Base-by-base conservation (phyloP, 2,329 filamentous ascomycete species). In the Niveomyces coronatus region DNA sequence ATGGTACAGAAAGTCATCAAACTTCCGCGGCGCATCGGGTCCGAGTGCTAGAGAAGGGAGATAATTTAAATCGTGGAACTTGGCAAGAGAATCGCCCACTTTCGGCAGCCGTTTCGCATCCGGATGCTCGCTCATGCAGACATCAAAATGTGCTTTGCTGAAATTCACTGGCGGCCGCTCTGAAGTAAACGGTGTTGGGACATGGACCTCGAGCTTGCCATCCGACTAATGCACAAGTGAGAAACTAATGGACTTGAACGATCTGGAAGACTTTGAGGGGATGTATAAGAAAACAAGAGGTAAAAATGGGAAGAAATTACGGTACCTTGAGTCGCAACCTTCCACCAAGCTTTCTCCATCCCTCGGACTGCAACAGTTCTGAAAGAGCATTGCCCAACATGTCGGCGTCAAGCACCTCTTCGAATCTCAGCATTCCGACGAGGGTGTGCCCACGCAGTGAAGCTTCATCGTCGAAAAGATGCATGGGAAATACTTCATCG, bases 401-500 rank as follows among this genome's bases (percentile, higher is more conserved):
- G 23, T 24, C 23, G 23, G 23, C 23, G 13, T 24, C 23, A 13
- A 24, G 23, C 8, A 24, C 23, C 8, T 24, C 23, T 8, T 24
- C 23, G 13, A 24, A 24, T 13, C 23, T 24, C 8, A 24, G 13
- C 8, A 13, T 24, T 13, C 23, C 8, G 8, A 24, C 13, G 8
- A 24, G 13, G 23, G 23, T 35, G 26, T 14, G 14, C 7, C 30
- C 17, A n/a, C 31, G 37, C 4, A 30, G 22, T 9, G 19, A 13
- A 7, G 24, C 13, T 22, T 17, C 19, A 13, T 27, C 23, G 20
- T 40, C 37, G 24, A 40, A 40, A 13, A 40, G 16, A 22, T 40
- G 37, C 30, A 40, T 18, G 6, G 37, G 37, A 23, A 40, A 11
- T 5, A 40, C 23, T 17, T 40, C 38, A 20, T 40, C 38, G 7